Base-by-base conservation (phyloP, 179 eudicot species). In the Spergularia azorica region DNA sequence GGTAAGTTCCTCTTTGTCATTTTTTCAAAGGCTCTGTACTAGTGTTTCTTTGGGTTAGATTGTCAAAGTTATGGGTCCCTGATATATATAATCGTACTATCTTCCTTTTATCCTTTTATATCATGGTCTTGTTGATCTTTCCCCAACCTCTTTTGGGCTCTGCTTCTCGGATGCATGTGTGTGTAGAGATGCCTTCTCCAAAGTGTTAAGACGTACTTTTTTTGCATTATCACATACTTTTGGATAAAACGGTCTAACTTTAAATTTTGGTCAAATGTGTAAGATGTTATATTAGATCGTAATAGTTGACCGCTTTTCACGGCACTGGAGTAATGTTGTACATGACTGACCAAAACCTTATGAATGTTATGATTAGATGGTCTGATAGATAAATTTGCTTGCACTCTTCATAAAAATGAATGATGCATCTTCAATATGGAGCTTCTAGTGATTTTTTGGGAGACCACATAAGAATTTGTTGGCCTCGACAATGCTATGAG, bases 91-190 rank as follows among this genome's bases (percentile, higher is more conserved):
- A 63, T 71, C 52, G 55, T 58, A 59, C 26, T 48, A 13, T 62
- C 67, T 69, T 72, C 38, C 50, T 76, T 65, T 70, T 41, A 75
- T 56, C 52, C 79, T n/a, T 56, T 55, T 79, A 41, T 63, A 66
- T 74, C 57, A 7, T 52, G 50, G 16, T 68, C 63, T 46, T 73
- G 76, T n/a, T 67, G 63, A 59, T 76, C 73, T 68, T 67, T 59
- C 57, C 43, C 71, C 62, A 43, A 9, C 65, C 74, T 60, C 16
- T 71, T 72, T 84, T 76, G 82, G 84, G 68, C 77, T 67, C 59
- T 84, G 83, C 66, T 67, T 72, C 58, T 81, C 77, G 83, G 79
- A 84, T 76, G 73, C 72, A 72, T 79, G 52, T 76, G 80, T 58
- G 39, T 20, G 15, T 36, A 66, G 20, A 80, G 76, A 75, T 75